Evolutionary conservation across 164 flowering plant species (phyloP).

Genomic region (Berberis vulgaris): DNA sequence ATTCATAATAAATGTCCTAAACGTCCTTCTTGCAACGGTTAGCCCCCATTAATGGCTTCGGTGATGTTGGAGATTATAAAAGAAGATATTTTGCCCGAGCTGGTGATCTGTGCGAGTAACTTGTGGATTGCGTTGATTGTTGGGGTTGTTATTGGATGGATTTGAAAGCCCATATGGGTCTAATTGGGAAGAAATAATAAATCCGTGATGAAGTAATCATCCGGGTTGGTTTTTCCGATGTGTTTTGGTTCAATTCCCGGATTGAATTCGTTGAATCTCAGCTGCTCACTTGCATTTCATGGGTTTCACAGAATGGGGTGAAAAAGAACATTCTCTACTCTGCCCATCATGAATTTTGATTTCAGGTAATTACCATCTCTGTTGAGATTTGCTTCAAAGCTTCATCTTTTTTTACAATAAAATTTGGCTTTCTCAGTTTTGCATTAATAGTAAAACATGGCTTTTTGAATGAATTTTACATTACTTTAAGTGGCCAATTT

Average conservation of each 20-base stretch:
- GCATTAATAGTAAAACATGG: too few species aligned
- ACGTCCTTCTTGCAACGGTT: too few species aligned
- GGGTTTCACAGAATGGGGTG: conserved; percentile 28
- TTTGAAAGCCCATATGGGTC: conserved; percentile 83
- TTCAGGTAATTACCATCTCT: conserved; percentile 28
- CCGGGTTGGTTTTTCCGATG: background rate
- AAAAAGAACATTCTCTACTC: conserved; percentile 10
- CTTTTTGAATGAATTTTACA: too few species aligned
- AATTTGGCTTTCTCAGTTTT: too few species aligned
- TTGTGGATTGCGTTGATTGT: conserved; percentile 59
- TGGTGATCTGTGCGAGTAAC: conserved; percentile 40
- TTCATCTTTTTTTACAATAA: too few species aligned
- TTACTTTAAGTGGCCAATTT: too few species aligned
- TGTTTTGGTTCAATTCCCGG: conserved; percentile 21
- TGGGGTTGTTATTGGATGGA: conserved; percentile 79
- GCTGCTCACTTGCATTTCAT: conserved; percentile 36
- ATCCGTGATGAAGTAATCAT: too few species aligned
- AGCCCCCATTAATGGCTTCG: background rate
- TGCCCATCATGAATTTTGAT: conserved; percentile 16
- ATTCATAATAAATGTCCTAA: too few species aligned
- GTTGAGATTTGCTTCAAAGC: too few species aligned
- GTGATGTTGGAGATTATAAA: background rate
- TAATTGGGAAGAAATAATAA: conserved; percentile 4
- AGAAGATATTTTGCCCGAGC: conserved; percentile 16
- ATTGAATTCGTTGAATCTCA: conserved; percentile 40